phyloP scores from a whole-genome alignment of 1,284 basidiomycete species.

The Irpex sp. region DNA sequence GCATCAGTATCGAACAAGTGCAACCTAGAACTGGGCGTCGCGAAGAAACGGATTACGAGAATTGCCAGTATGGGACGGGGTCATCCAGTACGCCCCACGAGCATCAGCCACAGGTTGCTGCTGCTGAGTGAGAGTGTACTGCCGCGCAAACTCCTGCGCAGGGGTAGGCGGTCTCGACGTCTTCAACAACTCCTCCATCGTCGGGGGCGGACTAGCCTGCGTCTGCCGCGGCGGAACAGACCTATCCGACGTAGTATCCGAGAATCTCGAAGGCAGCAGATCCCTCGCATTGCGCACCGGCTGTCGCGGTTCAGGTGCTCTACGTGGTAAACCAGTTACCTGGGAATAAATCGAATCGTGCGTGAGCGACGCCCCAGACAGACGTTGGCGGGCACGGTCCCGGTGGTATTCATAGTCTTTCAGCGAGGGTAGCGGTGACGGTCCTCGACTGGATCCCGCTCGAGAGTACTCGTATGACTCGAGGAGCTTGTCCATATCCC shows the following conservation, averaged over 20 bases:
- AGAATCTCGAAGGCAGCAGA: slow-evolving; percentile 41
- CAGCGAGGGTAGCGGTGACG: slow-evolving; percentile 32
- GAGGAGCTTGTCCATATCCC: slow-evolving; percentile 48
- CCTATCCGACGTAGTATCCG: slow-evolving; percentile 25
- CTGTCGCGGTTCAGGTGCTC: slow-evolving; percentile 62
- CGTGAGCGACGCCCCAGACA: slow-evolving; percentile 33
- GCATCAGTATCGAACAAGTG: neutral
- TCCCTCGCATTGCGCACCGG: slow-evolving; percentile 48
- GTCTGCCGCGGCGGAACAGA: neutral
- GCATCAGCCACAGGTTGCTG: slow-evolving; percentile 14
- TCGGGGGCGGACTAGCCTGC: slow-evolving; percentile 11
- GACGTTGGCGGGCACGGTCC: slow-evolving; percentile 16
- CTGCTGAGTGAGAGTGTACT: slow-evolving; percentile 25
- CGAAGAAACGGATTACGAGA: slow-evolving; percentile 34
- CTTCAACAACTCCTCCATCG: slow-evolving; percentile 15
- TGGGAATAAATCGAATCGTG: slow-evolving; percentile 64
- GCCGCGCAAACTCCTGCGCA: slow-evolving; percentile 56
- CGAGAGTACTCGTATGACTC: slow-evolving; percentile 47
- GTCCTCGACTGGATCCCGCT: slow-evolving; percentile 31
- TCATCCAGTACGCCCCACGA: slow-evolving; percentile 29
- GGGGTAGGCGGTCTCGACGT: slow-evolving; percentile 39
- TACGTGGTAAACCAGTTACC: slow-evolving; percentile 56
- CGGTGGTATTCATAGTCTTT: slow-evolving; percentile 21
- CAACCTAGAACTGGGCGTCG: neutral
- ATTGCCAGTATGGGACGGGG: slow-evolving; percentile 30